Conservation (phyloP, 257 asterid species). For the Lantana camara region DNA sequence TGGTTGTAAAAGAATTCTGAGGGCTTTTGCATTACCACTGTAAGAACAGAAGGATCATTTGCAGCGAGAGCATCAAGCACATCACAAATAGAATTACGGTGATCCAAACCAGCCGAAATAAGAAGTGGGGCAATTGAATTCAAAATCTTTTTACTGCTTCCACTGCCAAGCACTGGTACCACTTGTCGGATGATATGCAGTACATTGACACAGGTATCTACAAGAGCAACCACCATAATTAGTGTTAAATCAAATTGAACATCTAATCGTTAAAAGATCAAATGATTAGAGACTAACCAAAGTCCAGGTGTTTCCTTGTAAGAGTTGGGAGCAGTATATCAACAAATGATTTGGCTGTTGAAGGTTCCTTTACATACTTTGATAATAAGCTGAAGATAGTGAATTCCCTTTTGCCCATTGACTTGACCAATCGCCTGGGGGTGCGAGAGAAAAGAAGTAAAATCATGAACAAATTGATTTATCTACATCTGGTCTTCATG, state of each 20-base stretch:
- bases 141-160: constrained; percentile 53
- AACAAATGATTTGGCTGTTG: constrained; percentile 64
- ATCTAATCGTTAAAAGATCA: not conserved
- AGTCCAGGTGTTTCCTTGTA: constrained; percentile 53
- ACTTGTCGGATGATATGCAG: constrained; percentile 63
- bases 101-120: constrained; percentile 56
- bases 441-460: constrained; percentile 12
- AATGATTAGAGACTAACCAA: constrained; percentile 54
- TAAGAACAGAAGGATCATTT: constrained; percentile 59
- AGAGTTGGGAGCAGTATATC: constrained; percentile 82
- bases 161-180: constrained; percentile 51
- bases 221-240: constrained; percentile 29
- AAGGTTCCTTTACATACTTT: constrained; percentile 61
- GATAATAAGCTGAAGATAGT: constrained; percentile 66
- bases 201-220: constrained; percentile 58
- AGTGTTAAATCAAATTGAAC: constrained; percentile 12
- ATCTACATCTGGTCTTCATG: not conserved
- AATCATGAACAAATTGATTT: constrained; percentile 21
- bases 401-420: constrained; percentile 67
- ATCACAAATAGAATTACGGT: constrained; percentile 68
- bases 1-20: not conserved
- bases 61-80: constrained; percentile 77
- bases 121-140: constrained; percentile 71
- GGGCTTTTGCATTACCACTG: constrained; percentile 51
- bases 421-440: constrained; percentile 53